Evolutionary conservation across 768 basidiomycete species (phyloP).

Genomic region (Infundibulicybe gibba): DNA sequence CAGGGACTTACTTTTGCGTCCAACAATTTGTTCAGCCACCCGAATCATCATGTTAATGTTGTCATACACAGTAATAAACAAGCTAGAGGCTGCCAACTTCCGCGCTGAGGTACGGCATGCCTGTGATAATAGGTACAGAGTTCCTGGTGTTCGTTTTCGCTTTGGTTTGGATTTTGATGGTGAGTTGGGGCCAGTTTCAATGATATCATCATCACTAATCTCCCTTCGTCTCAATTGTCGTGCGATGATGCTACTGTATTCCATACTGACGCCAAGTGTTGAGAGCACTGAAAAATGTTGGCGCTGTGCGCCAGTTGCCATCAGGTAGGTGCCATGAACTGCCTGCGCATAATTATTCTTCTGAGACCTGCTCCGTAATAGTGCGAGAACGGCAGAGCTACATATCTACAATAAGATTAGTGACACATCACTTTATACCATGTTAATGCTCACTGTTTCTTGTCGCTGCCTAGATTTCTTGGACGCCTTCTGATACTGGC

Average conservation of each 20-base stretch:
- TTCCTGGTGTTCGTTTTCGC: not conserved
- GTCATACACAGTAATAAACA: constrained; percentile 24
- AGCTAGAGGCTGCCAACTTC: constrained; percentile 14
- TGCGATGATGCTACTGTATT: constrained; percentile 13
- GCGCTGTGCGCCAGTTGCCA: constrained; percentile 16
- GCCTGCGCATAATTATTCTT: constrained; percentile 8
- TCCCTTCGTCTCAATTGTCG: too few relatives aligned
- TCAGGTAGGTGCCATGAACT: constrained; percentile 6
- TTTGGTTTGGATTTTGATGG: not conserved
- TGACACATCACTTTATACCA: too few relatives aligned
- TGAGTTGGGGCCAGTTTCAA: too few relatives aligned
- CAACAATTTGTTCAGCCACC: constrained; percentile 27
- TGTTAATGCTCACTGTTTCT: not conserved
- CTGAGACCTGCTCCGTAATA: constrained; percentile 4
- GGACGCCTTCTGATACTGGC: not conserved
- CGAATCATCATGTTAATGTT: constrained; percentile 30
- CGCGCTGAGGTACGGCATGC: constrained; percentile 10
- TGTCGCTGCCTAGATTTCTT: not conserved
- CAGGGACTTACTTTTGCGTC: constrained; percentile 17
- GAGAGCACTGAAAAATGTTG: constrained; percentile 18
- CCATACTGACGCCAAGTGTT: constrained; percentile 10
- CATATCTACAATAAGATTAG: not conserved
- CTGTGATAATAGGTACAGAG: constrained; percentile 1
- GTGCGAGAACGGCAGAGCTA: not conserved
- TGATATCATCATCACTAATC: too few relatives aligned